Conservation (phyloP, 108 stramenopile species). For the Stephanodiscus triporus region DNA sequence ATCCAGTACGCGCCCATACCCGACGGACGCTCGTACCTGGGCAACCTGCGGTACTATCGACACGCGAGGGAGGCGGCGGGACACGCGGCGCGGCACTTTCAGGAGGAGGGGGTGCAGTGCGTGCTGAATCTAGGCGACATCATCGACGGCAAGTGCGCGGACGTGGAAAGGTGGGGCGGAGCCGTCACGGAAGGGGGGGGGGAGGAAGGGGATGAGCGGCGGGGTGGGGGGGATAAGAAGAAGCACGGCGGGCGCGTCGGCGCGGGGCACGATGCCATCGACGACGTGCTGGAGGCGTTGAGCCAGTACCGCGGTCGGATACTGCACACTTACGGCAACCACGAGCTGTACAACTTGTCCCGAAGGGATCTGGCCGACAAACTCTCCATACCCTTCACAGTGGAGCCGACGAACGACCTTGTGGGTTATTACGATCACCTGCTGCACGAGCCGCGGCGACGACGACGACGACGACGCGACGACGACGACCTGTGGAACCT, state of each 20-base stretch:
- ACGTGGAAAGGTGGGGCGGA: conserved; percentile 38
- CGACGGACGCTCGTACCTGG: conserved; percentile 70
- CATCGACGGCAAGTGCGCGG: conserved; percentile 84
- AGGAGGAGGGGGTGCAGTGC: conserved; percentile 54
- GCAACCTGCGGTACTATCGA: conserved; percentile 76
- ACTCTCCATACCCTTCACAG: conserved; percentile 71
- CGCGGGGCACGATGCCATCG: conserved; percentile 52
- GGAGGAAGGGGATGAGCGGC: too few species aligned
- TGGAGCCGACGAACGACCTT: conserved; percentile 57
- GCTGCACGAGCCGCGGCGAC: conserved; percentile 42
- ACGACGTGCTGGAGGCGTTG: conserved; percentile 67
- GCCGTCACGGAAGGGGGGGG: conserved; percentile 20
- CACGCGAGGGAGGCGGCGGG: conserved; percentile 63
- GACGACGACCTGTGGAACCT: conserved; percentile 33
- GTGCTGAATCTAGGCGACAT: conserved; percentile 86
- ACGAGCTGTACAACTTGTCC: conserved; percentile 87
- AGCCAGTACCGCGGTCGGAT: conserved; percentile 60
- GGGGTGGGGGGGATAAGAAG: conserved; percentile 21
- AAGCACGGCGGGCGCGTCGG: neutral
- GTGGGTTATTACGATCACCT: conserved; percentile 50
- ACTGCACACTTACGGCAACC: conserved; percentile 86
- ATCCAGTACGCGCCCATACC: conserved; percentile 90
- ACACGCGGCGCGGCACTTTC: conserved; percentile 69
- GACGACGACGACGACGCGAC: conserved; percentile 14
- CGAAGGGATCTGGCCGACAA: conserved; percentile 53